A percentile compares a stretch with the other conserved stretches of the same genome.
phyloP scores from a whole-genome alignment of 2,329 filamentous ascomycete species.

The Hortaea werneckii region DNA sequence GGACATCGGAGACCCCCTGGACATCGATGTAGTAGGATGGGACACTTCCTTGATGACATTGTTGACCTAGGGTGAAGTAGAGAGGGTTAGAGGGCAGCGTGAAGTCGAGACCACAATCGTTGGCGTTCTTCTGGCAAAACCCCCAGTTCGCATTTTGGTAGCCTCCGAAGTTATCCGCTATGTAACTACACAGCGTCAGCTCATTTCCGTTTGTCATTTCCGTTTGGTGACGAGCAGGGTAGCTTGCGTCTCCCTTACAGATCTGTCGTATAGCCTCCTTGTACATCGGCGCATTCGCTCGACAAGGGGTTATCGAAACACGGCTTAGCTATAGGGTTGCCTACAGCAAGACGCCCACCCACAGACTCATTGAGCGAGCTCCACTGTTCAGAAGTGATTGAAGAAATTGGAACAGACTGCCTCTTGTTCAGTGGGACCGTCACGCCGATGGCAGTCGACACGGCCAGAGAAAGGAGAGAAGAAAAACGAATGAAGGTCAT shows the following conservation, averaged over 20 bases:
- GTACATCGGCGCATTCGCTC: background rate
- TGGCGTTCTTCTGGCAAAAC: background rate
- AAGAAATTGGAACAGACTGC: background rate
- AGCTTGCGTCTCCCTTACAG: no score
- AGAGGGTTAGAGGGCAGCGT: background rate
- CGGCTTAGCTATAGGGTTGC: conserved; percentile 5
- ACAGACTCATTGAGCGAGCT: conserved; percentile 11
- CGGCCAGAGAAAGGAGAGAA: no score
- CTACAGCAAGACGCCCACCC: conserved; percentile 4
- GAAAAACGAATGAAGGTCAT: no score
- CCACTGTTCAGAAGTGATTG: conserved; percentile 9
- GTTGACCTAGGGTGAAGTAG: background rate
- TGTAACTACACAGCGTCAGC: background rate
- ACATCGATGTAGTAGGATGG: conserved; percentile 18
- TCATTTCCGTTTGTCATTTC: no score
- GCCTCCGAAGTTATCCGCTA: background rate
- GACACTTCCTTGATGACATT: conserved; percentile 11
- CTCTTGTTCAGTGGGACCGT: no score
- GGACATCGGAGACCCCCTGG: conserved; percentile 10
- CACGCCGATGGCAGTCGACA: no score
- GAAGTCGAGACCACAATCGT: background rate
- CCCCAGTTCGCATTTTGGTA: background rate
- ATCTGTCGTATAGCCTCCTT: background rate
- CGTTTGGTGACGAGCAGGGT: no score
- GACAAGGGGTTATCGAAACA: background rate